A percentile compares a stretch with the other conserved stretches of the same genome.
These are phyloP conservation scores for Saprolegnia diclina DNA, from an alignment of 352 stramenopile genomes.

Conservation along the genomic window DNA sequence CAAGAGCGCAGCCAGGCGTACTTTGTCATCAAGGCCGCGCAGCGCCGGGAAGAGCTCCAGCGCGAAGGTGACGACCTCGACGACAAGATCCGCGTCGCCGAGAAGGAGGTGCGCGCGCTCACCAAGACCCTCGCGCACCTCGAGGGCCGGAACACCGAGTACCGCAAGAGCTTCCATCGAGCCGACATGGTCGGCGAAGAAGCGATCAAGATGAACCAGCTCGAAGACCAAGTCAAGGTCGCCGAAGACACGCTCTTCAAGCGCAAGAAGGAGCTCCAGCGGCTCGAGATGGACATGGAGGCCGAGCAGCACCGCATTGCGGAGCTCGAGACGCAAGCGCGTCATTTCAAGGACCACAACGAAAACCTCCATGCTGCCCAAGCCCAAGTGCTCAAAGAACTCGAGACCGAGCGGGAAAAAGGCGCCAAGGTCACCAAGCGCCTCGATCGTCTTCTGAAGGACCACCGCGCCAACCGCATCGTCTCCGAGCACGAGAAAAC, in stretches of 20 bases:
- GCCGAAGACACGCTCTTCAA: slow-evolving; percentile 87
- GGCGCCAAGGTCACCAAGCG: slow-evolving; percentile 68
- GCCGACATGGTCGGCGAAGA: slow-evolving; percentile 84
- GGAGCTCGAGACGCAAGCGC: slow-evolving; percentile 59
- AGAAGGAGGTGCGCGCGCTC: slow-evolving; percentile 90
- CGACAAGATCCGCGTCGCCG: slow-evolving; percentile 88
- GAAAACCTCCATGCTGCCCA: slow-evolving; percentile 52
- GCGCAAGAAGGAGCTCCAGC: slow-evolving; percentile 92
- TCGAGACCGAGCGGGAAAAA: slow-evolving; percentile 57
- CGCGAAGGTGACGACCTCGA: slow-evolving; percentile 93
- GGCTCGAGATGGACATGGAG: slow-evolving; percentile 79
- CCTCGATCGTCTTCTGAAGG: slow-evolving; percentile 54
- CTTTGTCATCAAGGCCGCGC: slow-evolving; percentile 94
- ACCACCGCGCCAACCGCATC: slow-evolving; percentile 42
- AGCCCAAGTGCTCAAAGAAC: slow-evolving; percentile 64
- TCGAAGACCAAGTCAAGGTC: slow-evolving; percentile 86
- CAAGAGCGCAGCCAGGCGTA: slow-evolving; percentile 90
- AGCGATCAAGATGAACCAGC: slow-evolving; percentile 70
- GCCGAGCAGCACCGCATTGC: slow-evolving; percentile 57
- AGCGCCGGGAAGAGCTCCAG: slow-evolving; percentile 93
- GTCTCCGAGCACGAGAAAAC: slow-evolving; percentile 35
- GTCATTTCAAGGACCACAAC: slow-evolving; percentile 59
- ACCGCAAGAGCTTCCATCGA: slow-evolving; percentile 90
- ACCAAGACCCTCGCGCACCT: slow-evolving; percentile 91
- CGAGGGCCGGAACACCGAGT: slow-evolving; percentile 90